These are phyloP conservation scores for Collybia sordida DNA, from an alignment of 768 basidiomycete species.

Conservation along the genomic window DNA sequence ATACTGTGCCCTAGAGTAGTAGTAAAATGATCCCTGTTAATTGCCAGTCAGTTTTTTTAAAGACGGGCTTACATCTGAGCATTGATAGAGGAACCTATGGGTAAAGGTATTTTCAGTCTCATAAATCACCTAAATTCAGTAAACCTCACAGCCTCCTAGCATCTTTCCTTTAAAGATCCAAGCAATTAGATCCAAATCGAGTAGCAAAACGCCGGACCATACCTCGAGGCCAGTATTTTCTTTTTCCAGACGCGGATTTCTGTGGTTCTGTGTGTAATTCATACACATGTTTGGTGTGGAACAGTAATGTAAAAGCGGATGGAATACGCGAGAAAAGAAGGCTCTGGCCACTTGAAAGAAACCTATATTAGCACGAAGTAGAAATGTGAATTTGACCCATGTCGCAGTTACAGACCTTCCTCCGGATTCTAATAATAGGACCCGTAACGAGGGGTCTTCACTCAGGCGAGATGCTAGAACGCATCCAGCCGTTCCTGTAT, in stretches of 20 bases:
- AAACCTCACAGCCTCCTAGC: conserved; percentile 66
- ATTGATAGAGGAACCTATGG: conserved; percentile 63
- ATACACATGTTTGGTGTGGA: conserved; percentile 49
- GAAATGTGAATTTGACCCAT: background rate
- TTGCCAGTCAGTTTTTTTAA: background rate
- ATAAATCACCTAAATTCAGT: background rate
- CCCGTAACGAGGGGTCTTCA: conserved; percentile 52
- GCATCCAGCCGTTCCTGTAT: conserved; percentile 60
- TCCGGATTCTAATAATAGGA: conserved; percentile 61
- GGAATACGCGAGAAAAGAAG: conserved; percentile 43
- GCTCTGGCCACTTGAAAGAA: conserved; percentile 39
- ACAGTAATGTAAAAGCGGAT: conserved; percentile 39
- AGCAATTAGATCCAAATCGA: background rate
- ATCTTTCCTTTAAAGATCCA: conserved; percentile 46
- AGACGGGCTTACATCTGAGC: conserved; percentile 41
- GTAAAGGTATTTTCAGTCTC: background rate
- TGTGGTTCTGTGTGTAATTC: conserved; percentile 59
- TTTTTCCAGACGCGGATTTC: conserved; percentile 41
- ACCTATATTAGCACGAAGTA: background rate
- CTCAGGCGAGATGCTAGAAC: conserved; percentile 58
- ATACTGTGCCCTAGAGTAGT: conserved; percentile 49
- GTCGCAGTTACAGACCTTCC: conserved; percentile 41
- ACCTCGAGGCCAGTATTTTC: conserved; percentile 70
- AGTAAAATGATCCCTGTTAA: background rate
- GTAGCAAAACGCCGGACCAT: conserved; percentile 3